Percentiles rank a stretch among this genome's conserved stretches.
Conservation (phyloP, 306 rosid species). For the Mimosa pudica region DNA sequence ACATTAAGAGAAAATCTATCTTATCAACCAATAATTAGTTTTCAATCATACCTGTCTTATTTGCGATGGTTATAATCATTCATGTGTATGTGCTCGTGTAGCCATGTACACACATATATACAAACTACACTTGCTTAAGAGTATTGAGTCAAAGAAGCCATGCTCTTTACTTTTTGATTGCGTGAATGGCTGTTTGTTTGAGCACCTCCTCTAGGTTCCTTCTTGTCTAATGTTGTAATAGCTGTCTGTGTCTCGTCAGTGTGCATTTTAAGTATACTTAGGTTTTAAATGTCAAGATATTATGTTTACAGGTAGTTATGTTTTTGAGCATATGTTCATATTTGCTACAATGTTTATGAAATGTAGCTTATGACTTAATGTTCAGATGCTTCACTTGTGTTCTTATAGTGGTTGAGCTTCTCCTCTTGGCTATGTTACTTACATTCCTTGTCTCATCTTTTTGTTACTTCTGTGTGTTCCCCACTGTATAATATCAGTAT, state of each 20-base stretch:
- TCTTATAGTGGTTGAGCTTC: slow-evolving; percentile 3
- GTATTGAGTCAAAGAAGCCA: background rate
- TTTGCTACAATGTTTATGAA: background rate
- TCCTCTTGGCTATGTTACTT: background rate
- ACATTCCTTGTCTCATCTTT: background rate
- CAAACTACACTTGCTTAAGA: no score
- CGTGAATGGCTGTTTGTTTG: background rate
- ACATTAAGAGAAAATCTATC: background rate
- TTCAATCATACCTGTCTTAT: background rate
- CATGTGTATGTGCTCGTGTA: no score
- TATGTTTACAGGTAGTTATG: background rate
- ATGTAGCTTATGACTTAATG: background rate
- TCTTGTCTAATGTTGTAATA: background rate
- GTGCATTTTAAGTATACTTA: background rate
- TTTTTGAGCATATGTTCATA: background rate
- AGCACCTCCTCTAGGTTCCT: background rate
- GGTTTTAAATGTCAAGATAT: background rate
- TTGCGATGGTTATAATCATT: background rate
- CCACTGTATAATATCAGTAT: background rate
- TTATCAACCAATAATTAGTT: background rate
- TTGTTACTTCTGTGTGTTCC: background rate
- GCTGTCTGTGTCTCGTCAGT: background rate
- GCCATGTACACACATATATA: no score
- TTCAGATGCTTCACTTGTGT: background rate
- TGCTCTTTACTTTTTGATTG: background rate